Base-by-base conservation (phyloP, 1,139 yeast species). In the Yamadazyma oceani region DNA sequence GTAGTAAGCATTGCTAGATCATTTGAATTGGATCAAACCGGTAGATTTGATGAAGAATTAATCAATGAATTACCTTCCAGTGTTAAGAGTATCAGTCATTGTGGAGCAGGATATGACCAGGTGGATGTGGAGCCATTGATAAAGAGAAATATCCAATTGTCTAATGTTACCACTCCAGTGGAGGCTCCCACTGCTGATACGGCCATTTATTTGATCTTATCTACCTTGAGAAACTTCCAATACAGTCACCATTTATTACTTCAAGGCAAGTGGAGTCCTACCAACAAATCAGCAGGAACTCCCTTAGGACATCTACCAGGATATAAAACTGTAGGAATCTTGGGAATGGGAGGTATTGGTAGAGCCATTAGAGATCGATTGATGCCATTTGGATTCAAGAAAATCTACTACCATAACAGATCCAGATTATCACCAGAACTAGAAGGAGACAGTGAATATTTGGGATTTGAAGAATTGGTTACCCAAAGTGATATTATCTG, bases 41-140 rank as follows among this genome's bases (percentile, higher is more conserved):
- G 97, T 2, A 60, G 82, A 39, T 78, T 89, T 52, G 96, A 89
- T 56, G 78, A 72, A 36, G 95, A 87, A 50, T 60, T 90, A 48
- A 74, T 83, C 15, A 52, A 60, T 10, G 59, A 60, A 24, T 65
- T 92, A 39, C 95, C 96, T 3, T 45, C 68, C 1, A 56, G 80
- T 0, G 73, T 90, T 21, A 77, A 78, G 51, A 73, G 80, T 11
- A 69, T 92, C 15, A 72, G 85, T 50, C 95, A 88, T 61, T 73
- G 78, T 50, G 97, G 97, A 39, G 98, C 98, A 1, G 97, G 98
- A 5, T 92, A 92, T 59, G 97, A 92, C 57, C 90, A 83, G 58
- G 69, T 84, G 32, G 88, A 83, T 50, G 77, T 80, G 2, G 66
- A 62, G 16, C 71, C 78, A 13, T 70, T 75, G 49, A 65, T 74